Evolutionary conservation across 169 alveolate species (phyloP), one percentile per base, ranked within the genome.

Genomic region (Cryptosporidium baileyi): DNA sequence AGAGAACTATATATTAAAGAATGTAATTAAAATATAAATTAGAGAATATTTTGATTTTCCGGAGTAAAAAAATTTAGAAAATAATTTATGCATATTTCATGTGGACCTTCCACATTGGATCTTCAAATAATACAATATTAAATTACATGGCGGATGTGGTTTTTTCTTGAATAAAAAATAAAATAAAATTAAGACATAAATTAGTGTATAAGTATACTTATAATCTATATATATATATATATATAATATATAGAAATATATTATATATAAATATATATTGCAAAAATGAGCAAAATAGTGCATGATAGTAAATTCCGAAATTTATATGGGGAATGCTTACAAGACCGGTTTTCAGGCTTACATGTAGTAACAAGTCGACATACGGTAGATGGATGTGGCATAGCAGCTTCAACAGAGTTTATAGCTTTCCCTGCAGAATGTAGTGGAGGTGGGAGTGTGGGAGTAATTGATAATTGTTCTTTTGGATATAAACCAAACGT

Each of bases 91-190:
- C 61, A 51, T 51, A 65, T 47, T 6, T 51, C 81, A 74, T 74
- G 85, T 74, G 85, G 85, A 74, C 32, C 57, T 51, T 74, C 85
- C 85, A 74, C 85, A 74, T 65, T 40, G 62, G 81, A 65, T 65
- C 81, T 65, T 65, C 81, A 65, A 65, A 65, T 65, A 65, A 24
- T 65, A 41, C 43, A 65, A 7, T 45, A 65, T 19, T 45, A 65
- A 26, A 65, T 44, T 22, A 8, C 43, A n/a, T 65, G 43, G 40
- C 49, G 81, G 60, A 45, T 22, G 26, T 65, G 81, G 45, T 19
- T 17, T 17, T 45, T 44, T 47, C 47, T 44, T 44, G 45, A 57
- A 57, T 28, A 28, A 57, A 57, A 28, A 17, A 5, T 57, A 17
- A 57, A 28, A 6, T 8, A 11, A 19, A 3, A 57, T n/a, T n/a